Percentiles rank a stretch among this genome's conserved stretches.
Evolutionary conservation across 2,329 filamentous ascomycete species (phyloP).

Genomic region (Ophiostoma australiae): DNA sequence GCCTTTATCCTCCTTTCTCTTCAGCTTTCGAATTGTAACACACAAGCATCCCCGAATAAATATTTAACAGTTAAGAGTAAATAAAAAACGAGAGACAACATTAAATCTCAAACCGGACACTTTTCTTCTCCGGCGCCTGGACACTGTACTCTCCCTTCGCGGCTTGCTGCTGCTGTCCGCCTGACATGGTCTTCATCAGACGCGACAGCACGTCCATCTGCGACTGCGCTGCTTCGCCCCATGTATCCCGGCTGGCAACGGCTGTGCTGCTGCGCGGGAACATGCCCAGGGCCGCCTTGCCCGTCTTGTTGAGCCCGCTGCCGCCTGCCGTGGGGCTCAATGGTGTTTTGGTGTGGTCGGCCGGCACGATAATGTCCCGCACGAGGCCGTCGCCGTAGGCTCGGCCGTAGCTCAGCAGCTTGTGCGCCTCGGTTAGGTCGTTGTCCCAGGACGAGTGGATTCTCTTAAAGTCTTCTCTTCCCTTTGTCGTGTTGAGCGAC

Average conservation of each 20-base stretch:
- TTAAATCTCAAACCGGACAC: slow-evolving; percentile 22
- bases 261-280: slow-evolving; percentile 26
- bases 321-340: not conserved
- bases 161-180: not conserved
- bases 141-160: not conserved
- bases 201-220: slow-evolving; percentile 26
- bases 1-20: not conserved
- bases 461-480: not conserved
- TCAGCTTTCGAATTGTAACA: not conserved
- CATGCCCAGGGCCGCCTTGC: slow-evolving; percentile 25
- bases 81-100: not conserved
- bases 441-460: slow-evolving; percentile 23
- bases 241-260: slow-evolving; percentile 23
- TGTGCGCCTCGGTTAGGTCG: slow-evolving; percentile 25
- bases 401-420: slow-evolving; percentile 27
- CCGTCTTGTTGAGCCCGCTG: slow-evolving; percentile 25
- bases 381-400: slow-evolving; percentile 28
- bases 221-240: slow-evolving; percentile 26
- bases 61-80: not conserved
- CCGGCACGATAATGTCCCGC: slow-evolving; percentile 26
- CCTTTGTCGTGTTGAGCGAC: not conserved
- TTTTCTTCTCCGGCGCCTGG: slow-evolving; percentile 1
- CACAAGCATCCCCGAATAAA: not conserved
- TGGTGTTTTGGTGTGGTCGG: not conserved
- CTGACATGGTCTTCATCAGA: slow-evolving; percentile 24